A percentile compares a stretch with the other conserved stretches of the same genome.
phyloP scores from a whole-genome alignment of 2,329 filamentous ascomycete species.

The Verticillium nonalfalfae region DNA sequence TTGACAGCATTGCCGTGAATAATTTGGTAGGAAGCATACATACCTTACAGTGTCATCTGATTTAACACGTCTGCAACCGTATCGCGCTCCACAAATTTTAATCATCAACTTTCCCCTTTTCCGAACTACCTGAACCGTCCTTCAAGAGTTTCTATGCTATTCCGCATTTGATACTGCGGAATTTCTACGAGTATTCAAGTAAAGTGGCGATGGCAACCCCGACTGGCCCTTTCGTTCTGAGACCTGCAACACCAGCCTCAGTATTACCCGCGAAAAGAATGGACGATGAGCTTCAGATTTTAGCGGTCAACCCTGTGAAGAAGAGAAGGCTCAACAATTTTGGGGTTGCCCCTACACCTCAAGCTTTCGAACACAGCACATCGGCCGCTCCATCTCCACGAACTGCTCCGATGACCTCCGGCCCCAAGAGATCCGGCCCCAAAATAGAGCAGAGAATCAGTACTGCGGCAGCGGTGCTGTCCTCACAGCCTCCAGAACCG shows the following conservation, averaged over 20 bases:
- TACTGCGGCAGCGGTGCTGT: too few relatives aligned
- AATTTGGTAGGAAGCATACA: too few relatives aligned
- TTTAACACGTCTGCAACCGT: too few relatives aligned
- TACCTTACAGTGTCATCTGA: too few relatives aligned
- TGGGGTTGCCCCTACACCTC: not conserved
- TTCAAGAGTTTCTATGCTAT: too few relatives aligned
- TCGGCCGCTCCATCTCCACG: not conserved
- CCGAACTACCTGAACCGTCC: not conserved
- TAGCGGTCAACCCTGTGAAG: constrained; percentile 36
- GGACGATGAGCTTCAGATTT: constrained; percentile 37
- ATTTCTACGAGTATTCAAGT: not conserved
- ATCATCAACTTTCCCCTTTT: not conserved
- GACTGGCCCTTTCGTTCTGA: not conserved
- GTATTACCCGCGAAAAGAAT: constrained; percentile 17
- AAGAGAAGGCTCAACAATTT: constrained; percentile 15
- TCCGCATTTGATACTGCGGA: not conserved
- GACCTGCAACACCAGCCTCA: not conserved
- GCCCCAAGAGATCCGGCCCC: too few relatives aligned
- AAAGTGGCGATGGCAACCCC: not conserved
- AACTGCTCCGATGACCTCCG: not conserved
- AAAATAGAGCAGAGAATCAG: too few relatives aligned
- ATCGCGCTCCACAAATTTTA: too few relatives aligned
- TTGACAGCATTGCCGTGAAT: too few relatives aligned
- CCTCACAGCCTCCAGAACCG: not conserved
- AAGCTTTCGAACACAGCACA: not conserved